phyloP scores from a whole-genome alignment of 495 filamentous ascomycete genomes.

The Hypoxylon cercidicola region DNA sequence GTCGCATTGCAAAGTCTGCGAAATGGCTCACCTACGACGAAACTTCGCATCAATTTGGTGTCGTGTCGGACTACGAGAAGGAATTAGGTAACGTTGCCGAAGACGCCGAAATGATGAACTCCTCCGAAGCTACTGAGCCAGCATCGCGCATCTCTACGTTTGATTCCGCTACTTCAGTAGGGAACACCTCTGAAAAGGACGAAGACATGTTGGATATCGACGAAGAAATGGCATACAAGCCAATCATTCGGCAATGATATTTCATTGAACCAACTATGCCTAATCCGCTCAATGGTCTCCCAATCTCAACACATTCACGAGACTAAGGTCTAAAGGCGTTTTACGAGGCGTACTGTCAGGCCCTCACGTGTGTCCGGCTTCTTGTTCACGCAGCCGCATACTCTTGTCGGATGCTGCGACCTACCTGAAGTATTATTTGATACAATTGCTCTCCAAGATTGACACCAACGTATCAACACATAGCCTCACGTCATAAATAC shows the following conservation, averaged over 20 bases:
- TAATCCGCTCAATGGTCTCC: neutral
- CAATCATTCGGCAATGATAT: conserved; percentile 35
- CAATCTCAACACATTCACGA: too few species aligned
- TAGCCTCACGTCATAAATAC: neutral
- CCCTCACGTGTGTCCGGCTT: too few species aligned
- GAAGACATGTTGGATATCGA: conserved; percentile 45
- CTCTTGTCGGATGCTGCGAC: neutral
- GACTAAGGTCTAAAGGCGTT: too few species aligned
- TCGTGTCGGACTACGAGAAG: conserved; percentile 34
- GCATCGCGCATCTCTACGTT: conserved; percentile 31
- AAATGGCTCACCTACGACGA: conserved; percentile 52
- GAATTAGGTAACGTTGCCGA: conserved; percentile 34
- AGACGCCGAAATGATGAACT: conserved; percentile 32
- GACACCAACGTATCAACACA: neutral
- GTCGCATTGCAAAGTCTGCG: conserved; percentile 59
- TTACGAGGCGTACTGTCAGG: too few species aligned
- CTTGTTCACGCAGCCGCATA: too few species aligned
- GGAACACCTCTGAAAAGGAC: conserved; percentile 26
- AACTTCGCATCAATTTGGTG: conserved; percentile 46
- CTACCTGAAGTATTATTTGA: neutral
- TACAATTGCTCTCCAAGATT: neutral
- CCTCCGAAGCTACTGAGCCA: conserved; percentile 32
- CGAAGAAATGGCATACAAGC: conserved; percentile 23
- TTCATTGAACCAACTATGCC: neutral
- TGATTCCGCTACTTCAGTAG: conserved; percentile 17